Conservation (phyloP, 495 filamentous ascomycete species). For the Evernia prunastri region DNA sequence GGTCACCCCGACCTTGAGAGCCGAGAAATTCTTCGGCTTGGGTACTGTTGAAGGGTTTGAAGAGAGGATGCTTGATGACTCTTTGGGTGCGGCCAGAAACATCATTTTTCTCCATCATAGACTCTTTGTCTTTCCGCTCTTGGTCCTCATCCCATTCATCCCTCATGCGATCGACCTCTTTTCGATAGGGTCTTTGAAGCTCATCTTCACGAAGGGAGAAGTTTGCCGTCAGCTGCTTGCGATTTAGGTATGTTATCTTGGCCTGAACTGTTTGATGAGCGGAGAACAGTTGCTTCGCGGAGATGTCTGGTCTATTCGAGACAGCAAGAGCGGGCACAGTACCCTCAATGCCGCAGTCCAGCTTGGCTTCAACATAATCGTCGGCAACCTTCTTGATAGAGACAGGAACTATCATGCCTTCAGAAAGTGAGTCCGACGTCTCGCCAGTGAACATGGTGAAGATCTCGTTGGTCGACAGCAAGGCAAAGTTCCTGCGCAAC, state of each 20-base stretch:
- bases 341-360: constrained; percentile 92
- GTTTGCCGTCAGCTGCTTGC: constrained; percentile 70
- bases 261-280: constrained; percentile 78
- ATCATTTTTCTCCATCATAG: constrained; percentile 73
- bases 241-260: constrained; percentile 79
- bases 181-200: constrained; percentile 60
- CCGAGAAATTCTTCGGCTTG: constrained; percentile 93
- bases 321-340: constrained; percentile 68
- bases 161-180: constrained; percentile 58
- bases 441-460: constrained; percentile 98
- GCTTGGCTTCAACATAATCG: constrained; percentile 84
- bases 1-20: constrained; percentile 75
- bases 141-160: constrained; percentile 81
- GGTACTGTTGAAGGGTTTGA: constrained; percentile 82
- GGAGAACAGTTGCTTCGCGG: constrained; percentile 52
- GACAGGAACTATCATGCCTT: constrained; percentile 87
- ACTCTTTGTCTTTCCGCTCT: constrained; percentile 72
- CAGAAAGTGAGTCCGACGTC: constrained; percentile 69
- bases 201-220: constrained; percentile 77
- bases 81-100: constrained; percentile 73
- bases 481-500: constrained; percentile 70
- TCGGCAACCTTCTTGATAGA: constrained; percentile 81
- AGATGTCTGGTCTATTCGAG: constrained; percentile 54
- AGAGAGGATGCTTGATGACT: constrained; percentile 94
- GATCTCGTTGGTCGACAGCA: constrained; percentile 69